Percentiles rank a stretch among this genome's conserved stretches.
phyloP scores from a whole-genome alignment of 1,284 basidiomycete species.

The Neolentinus lepideus region DNA sequence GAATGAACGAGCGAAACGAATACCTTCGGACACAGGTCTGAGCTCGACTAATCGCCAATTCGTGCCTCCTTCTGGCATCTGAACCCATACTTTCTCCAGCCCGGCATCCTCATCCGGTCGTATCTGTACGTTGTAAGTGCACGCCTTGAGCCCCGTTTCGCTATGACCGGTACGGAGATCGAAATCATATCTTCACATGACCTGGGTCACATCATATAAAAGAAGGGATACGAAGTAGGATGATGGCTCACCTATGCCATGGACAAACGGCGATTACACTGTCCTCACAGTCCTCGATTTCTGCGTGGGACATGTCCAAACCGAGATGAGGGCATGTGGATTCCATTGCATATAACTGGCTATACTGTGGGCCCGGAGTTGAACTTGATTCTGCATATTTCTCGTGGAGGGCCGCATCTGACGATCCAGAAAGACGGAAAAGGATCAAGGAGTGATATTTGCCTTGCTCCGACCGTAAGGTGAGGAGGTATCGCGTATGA shows the following conservation, averaged over 20 bases:
- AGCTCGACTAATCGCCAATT: slow-evolving; percentile 72
- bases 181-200: slow-evolving; percentile 58
- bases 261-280: slow-evolving; percentile 68
- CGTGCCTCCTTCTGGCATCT: slow-evolving; percentile 48
- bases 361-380: not conserved
- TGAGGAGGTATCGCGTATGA: slow-evolving; percentile 65
- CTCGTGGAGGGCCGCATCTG: slow-evolving; percentile 12
- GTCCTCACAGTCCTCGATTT: slow-evolving; percentile 64
- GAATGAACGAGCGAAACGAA: slow-evolving; percentile 10
- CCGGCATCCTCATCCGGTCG: slow-evolving; percentile 30
- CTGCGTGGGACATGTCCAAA: slow-evolving; percentile 77
- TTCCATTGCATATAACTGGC: slow-evolving; percentile 80
- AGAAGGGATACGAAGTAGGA: not conserved
- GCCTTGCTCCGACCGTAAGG: slow-evolving; percentile 55
- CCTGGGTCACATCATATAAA: slow-evolving; percentile 13
- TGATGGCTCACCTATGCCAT: slow-evolving; percentile 69
- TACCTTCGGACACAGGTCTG: slow-evolving; percentile 78
- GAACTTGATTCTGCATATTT: slow-evolving; percentile 11
- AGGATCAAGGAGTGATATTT: slow-evolving; percentile 66
- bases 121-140: slow-evolving; percentile 67
- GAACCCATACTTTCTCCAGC: slow-evolving; percentile 52
- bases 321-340: slow-evolving; percentile 81
- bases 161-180: slow-evolving; percentile 65
- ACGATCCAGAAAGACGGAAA: slow-evolving; percentile 45
- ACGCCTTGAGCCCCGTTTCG: slow-evolving; percentile 73